Base-by-base conservation (phyloP, 495 filamentous ascomycete genomes). In the Penicillium cataractarum region DNA sequence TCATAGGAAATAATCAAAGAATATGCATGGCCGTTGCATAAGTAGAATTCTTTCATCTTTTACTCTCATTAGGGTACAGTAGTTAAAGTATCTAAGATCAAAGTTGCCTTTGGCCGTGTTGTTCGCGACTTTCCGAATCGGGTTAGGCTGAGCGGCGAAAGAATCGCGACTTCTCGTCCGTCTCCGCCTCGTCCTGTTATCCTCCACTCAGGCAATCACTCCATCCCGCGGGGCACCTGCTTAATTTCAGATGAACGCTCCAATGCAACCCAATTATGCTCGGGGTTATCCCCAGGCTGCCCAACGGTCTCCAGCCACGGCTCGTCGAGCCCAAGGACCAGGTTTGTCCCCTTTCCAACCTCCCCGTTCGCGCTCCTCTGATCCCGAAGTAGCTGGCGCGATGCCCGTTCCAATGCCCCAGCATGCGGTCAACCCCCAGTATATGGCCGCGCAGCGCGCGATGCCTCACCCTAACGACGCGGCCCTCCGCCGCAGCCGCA, bases 401-500 rank as follows among this genome's bases (percentile, higher is more conserved):
- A 78, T 80, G 74, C 71, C 77, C 13, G 73, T 78, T 24, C 68
- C 69, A 9, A 75, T 80, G 66, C 66, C 74, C 46, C 78, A 78
- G 57, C 78, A 80, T 58, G 66, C 74, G 17, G 70, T 78, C n/a
- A 67, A 75, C 57, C 67, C 75, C 24, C 79, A 79, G 53, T 79
- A 78, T 55, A 74, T 79, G 63, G 60, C 77, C n/a, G 67, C 74
- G 22, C 77, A 78, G 65, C 79, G 79, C 62, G 65, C 68, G 37
- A 76, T 80, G 62, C 63, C 75, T 27, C 75, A 76, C 39, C 72
- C 75, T 37, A 79, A 78, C 50, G 77, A 80, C 29, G 73, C 74
- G 40, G 88, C 89, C 15, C 91, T 93, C 68, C 86, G 92, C 50
- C 86, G 91, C 54, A 90, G 90, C 63, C 85, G 85, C 66, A 95